phyloP scores from a whole-genome alignment of 441 rosid species.

The Caryocar brasiliense region DNA sequence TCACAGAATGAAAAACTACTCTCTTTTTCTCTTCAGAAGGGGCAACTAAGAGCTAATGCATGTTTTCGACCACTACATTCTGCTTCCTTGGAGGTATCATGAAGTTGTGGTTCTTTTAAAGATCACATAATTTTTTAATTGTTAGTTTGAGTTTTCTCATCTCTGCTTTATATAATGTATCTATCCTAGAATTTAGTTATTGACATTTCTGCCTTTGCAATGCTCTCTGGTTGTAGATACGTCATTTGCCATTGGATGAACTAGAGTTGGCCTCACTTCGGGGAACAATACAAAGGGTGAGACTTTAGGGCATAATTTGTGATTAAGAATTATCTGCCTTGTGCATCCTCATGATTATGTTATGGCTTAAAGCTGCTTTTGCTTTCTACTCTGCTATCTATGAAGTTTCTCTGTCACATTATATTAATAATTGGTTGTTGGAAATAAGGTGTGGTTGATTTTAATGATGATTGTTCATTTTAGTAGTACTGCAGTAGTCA shows the following conservation, averaged over 20 bases:
- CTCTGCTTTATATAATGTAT: not conserved
- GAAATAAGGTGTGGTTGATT: too few species aligned
- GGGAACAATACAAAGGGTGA: conserved; percentile 83
- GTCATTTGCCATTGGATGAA: conserved; percentile 91
- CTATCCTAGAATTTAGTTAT: not conserved
- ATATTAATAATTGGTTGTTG: too few species aligned
- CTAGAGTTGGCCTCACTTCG: conserved; percentile 94
- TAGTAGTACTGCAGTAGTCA: not conserved
- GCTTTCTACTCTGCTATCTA: not conserved
- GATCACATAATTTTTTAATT: conserved; percentile 1
- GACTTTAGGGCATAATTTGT: conserved; percentile 9
- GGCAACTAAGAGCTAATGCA: conserved; percentile 76
- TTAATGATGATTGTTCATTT: too few species aligned
- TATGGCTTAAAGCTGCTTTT: not conserved
- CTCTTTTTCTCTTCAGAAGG: conserved; percentile 83
- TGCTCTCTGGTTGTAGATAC: conserved; percentile 42
- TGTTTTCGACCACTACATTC: conserved; percentile 72
- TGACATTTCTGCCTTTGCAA: conserved; percentile 13
- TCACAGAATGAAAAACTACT: conserved; percentile 56
- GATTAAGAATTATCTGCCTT: not conserved
- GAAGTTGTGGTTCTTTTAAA: conserved; percentile 9
- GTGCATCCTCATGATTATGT: not conserved
- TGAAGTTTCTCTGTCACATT: too few species aligned
- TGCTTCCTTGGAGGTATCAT: conserved; percentile 81
- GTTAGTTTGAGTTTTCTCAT: not conserved